A percentile compares a stretch with the other conserved stretches of the same genome.
Evolutionary conservation across 2,329 filamentous ascomycete species (phyloP).

Genomic region (Aureobasidium melanogenum): DNA sequence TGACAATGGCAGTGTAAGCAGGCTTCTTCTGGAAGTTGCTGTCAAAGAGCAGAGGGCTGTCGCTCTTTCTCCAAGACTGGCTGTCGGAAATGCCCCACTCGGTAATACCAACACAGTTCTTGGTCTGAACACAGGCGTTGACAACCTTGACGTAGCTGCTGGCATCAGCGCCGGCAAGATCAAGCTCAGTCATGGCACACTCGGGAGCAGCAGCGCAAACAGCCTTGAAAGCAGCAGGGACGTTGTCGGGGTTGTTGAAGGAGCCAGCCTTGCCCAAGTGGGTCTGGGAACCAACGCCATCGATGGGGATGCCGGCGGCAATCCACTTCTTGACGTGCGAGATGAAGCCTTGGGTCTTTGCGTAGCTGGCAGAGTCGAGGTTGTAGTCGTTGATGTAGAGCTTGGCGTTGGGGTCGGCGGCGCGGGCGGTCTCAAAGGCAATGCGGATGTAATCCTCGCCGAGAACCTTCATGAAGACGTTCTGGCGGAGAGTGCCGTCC

Average conservation of each 20-base stretch:
- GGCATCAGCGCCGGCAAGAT: constrained; percentile 50
- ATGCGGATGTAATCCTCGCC: constrained; percentile 62
- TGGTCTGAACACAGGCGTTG: constrained; percentile 48
- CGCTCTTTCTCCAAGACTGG: constrained; percentile 33
- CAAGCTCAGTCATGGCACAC: constrained; percentile 59
- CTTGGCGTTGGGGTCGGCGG: constrained; percentile 57
- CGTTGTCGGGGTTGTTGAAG: constrained; percentile 31
- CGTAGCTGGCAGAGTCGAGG: constrained; percentile 50
- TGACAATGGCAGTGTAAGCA: constrained; percentile 27
- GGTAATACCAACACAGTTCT: constrained; percentile 57
- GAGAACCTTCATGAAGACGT: constrained; percentile 58
- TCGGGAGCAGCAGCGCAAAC: constrained; percentile 45
- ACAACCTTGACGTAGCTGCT: constrained; percentile 48
- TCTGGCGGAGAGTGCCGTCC: constrained; percentile 57
- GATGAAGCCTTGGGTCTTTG: constrained; percentile 51
- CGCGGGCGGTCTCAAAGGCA: constrained; percentile 59
- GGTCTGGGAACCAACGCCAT: constrained; percentile 54
- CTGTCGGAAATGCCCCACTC: constrained; percentile 46
- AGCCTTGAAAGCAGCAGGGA: constrained; percentile 42
- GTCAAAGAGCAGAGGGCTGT: constrained; percentile 35
- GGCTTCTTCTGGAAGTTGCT: constrained; percentile 32
- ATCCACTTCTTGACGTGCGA: constrained; percentile 56
- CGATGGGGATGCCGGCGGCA: constrained; percentile 52
- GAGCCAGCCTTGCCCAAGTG: constrained; percentile 36
- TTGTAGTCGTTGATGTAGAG: constrained; percentile 67